A percentile compares a stretch with the other conserved stretches of the same genome.
Evolutionary conservation across 305 asterid genomes (phyloP).

Genomic region (Fraxinus nigra): DNA sequence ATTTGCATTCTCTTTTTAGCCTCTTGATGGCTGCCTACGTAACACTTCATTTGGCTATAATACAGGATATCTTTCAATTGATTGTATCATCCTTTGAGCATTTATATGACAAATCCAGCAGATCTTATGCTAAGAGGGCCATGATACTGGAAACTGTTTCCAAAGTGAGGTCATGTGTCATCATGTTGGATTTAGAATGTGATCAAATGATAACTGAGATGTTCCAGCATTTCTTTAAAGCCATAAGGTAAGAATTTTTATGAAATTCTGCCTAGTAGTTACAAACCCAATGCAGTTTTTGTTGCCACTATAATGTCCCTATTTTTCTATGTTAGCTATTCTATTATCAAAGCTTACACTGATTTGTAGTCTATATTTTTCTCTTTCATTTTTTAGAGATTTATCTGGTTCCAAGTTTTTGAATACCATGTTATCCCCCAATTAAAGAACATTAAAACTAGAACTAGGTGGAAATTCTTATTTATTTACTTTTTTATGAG

Average conservation of each 20-base stretch:
- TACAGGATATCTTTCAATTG: slow-evolving; percentile 85
- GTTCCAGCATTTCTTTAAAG: slow-evolving; percentile 73
- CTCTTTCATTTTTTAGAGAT: not conserved
- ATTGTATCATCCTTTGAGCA: slow-evolving; percentile 81
- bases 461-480: not conserved
- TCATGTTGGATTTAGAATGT: slow-evolving; percentile 96
- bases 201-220: slow-evolving; percentile 78
- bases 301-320: not conserved
- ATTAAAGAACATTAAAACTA: not conserved
- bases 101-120: slow-evolving; percentile 61
- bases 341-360: not conserved
- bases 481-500: not conserved
- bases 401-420: not conserved
- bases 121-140: slow-evolving; percentile 69
- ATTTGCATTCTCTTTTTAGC: not conserved
- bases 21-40: slow-evolving; percentile 11
- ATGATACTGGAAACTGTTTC: slow-evolving; percentile 84
- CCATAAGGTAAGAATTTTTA: slow-evolving; percentile 57
- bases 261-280: slow-evolving; percentile 8
- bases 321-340: slow-evolving; percentile 12
- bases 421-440: not conserved
- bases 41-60: slow-evolving; percentile 29
- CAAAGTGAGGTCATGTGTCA: slow-evolving; percentile 85
- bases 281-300: slow-evolving; percentile 12
- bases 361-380: not conserved